Percentiles rank a stretch among this genome's conserved stretches.
These are phyloP conservation scores for Maudiozyma bulderi DNA, from an alignment of 805 yeast species.

Conservation along the genomic window DNA sequence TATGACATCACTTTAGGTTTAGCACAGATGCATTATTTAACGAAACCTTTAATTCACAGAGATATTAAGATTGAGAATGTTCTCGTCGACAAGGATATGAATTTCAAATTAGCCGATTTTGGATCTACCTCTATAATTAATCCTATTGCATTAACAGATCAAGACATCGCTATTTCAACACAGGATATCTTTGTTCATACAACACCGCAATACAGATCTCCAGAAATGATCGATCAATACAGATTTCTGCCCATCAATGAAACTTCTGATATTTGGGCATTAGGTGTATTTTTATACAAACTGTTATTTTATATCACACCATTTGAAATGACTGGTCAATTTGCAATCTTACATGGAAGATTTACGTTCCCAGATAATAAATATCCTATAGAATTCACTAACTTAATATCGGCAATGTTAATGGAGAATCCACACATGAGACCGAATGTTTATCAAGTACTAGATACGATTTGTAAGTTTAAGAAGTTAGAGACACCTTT, in stretches of 20 bases:
- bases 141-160: constrained; percentile 62
- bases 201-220: constrained; percentile 90
- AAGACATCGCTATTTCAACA: constrained; percentile 61
- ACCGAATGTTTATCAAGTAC: constrained; percentile 80
- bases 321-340: constrained; percentile 73
- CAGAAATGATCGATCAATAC: constrained; percentile 90
- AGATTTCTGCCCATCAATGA: constrained; percentile 80
- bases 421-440: constrained; percentile 74
- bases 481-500: constrained; percentile 46
- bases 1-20: constrained; percentile 71
- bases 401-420: constrained; percentile 66
- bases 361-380: constrained; percentile 71
- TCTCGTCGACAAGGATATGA: constrained; percentile 56
- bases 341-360: constrained; percentile 77
- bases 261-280: constrained; percentile 92
- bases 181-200: constrained; percentile 85
- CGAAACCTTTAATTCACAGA: constrained; percentile 70
- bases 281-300: constrained; percentile 85
- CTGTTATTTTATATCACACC: constrained; percentile 91
- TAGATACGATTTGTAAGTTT: constrained; percentile 52
- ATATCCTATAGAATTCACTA: constrained; percentile 62
- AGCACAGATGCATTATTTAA: constrained; percentile 69
- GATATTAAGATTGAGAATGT: constrained; percentile 95
- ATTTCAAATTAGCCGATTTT: constrained; percentile 84
- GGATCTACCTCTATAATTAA: constrained; percentile 60